Evolutionary conservation across 2,329 filamentous ascomycete species (phyloP).

Genomic region (Aspergillus candidus): DNA sequence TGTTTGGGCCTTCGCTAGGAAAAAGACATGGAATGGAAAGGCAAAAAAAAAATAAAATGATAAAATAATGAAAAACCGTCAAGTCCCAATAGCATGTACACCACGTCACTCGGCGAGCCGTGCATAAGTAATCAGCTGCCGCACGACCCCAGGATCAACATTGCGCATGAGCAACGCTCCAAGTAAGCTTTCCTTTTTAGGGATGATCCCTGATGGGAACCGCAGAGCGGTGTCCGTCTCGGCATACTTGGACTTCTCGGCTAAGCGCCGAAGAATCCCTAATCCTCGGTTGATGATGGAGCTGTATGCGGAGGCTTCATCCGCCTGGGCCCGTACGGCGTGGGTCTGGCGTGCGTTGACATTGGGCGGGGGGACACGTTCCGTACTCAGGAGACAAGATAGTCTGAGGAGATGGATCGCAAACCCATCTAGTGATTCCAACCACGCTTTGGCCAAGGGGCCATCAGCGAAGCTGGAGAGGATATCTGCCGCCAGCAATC

Average conservation of each 20-base stretch:
- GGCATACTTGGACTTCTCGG: slow-evolving; percentile 57
- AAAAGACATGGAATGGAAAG: slow-evolving; percentile 12
- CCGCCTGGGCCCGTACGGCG: slow-evolving; percentile 30
- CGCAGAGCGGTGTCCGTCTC: slow-evolving; percentile 46
- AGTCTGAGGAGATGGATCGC: slow-evolving; percentile 72
- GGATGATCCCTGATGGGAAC: slow-evolving; percentile 58
- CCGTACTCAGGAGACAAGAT: slow-evolving; percentile 63
- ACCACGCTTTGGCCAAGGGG: slow-evolving; percentile 69
- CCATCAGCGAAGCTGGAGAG: slow-evolving; percentile 70
- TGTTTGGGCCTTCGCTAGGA: slow-evolving; percentile 14
- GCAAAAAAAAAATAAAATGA: slow-evolving; percentile 6
- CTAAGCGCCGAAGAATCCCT: slow-evolving; percentile 60
- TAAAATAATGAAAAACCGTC: background rate
- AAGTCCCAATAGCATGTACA: slow-evolving; percentile 1
- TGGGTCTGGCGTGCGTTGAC: slow-evolving; percentile 31
- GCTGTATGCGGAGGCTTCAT: slow-evolving; percentile 39
- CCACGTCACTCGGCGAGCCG: slow-evolving; percentile 43
- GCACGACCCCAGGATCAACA: slow-evolving; percentile 57
- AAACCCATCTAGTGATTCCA: slow-evolving; percentile 77
- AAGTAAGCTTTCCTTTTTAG: slow-evolving; percentile 61
- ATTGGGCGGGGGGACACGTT: slow-evolving; percentile 45
- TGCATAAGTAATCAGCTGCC: slow-evolving; percentile 61
- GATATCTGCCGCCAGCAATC: slow-evolving; percentile 83
- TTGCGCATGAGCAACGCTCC: slow-evolving; percentile 61
- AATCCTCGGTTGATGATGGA: slow-evolving; percentile 62